A percentile compares a stretch with the other conserved stretches of the same genome.
Evolutionary conservation across 1,284 basidiomycete genomes (phyloP).

Genomic region (Malassezia globosa): DNA sequence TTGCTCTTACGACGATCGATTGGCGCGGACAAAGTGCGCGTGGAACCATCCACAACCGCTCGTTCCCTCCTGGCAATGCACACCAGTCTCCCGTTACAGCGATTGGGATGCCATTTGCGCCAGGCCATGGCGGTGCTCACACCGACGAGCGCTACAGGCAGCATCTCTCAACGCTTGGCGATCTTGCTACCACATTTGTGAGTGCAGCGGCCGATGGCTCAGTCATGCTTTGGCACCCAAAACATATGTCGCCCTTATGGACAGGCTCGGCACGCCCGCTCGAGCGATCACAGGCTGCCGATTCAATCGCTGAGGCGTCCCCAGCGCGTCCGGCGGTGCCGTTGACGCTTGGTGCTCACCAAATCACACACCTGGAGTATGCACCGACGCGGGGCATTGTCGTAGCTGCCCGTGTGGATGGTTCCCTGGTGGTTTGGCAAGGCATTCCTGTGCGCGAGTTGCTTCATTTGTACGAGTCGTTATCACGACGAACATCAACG

Average conservation of each 20-base stretch:
- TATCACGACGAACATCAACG: background rate
- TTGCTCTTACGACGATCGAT: constrained; percentile 54
- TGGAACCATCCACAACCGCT: constrained; percentile 26
- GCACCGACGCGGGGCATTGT: constrained; percentile 30
- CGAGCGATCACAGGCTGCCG: too few relatives aligned
- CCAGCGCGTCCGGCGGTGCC: constrained; percentile 6
- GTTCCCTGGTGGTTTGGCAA: constrained; percentile 35
- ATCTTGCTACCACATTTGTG: constrained; percentile 33
- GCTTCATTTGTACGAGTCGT: too few relatives aligned
- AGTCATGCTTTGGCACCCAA: constrained; percentile 35
- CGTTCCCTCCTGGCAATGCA: constrained; percentile 24
- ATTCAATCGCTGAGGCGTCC: too few relatives aligned
- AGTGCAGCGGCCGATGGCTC: constrained; percentile 39
- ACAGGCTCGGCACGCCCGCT: constrained; percentile 10
- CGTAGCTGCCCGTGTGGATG: constrained; percentile 28
- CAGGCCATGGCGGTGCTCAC: constrained; percentile 31
- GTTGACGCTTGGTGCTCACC: constrained; percentile 12
- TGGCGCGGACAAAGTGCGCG: constrained; percentile 38
- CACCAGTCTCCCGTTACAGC: constrained; percentile 29
- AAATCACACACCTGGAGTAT: constrained; percentile 23
- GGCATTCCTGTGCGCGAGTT: constrained; percentile 16
- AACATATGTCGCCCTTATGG: constrained; percentile 31
- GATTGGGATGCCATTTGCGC: constrained; percentile 31
- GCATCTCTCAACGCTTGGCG: constrained; percentile 29
- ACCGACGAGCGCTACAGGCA: constrained; percentile 31